Evolutionary conservation across 805 yeast species (phyloP).

Genomic region (Schizosaccharomyces osmophilus): DNA sequence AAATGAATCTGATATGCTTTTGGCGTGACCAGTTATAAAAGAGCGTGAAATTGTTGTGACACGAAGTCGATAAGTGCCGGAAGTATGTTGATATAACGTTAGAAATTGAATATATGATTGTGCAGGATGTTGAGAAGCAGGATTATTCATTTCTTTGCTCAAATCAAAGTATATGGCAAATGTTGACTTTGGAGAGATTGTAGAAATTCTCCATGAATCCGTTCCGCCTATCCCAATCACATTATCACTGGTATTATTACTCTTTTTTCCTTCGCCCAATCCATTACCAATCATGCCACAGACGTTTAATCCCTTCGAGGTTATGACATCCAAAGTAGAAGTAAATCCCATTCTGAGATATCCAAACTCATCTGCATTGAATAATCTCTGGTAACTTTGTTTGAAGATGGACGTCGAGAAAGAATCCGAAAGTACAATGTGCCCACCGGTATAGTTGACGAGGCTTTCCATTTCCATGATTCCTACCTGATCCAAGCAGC

Average conservation of each 20-base stretch:
- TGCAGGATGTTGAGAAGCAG: slow-evolving; percentile 6
- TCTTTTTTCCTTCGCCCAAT: slow-evolving; percentile 34
- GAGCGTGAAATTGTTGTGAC: slow-evolving; percentile 59
- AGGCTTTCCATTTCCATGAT: slow-evolving; percentile 76
- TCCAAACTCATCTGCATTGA: slow-evolving; percentile 69
- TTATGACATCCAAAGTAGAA: slow-evolving; percentile 66
- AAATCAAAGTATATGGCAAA: slow-evolving; percentile 80
- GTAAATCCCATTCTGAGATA: slow-evolving; percentile 74
- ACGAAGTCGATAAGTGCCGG: slow-evolving; percentile 67
- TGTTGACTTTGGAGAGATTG: slow-evolving; percentile 66
- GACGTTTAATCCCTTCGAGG: slow-evolving; percentile 65
- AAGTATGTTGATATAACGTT: slow-evolving; percentile 85
- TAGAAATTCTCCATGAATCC: slow-evolving; percentile 66
- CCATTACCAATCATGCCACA: slow-evolving; percentile 90
- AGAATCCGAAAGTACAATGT: slow-evolving; percentile 65
- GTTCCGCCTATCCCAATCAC: slow-evolving; percentile 90
- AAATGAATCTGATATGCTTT: slow-evolving; percentile 37
- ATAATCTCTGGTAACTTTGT: slow-evolving; percentile 69
- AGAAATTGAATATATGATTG: slow-evolving; percentile 44
- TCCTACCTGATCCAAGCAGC: slow-evolving; percentile 91
- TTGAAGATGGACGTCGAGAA: slow-evolving; percentile 86
- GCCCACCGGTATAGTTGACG: slow-evolving; percentile 75
- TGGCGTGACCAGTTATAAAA: slow-evolving; percentile 29
- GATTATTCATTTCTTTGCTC: slow-evolving; percentile 6
- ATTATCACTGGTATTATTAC: slow-evolving; percentile 65